These are phyloP conservation scores for Plasmodium billcollinsi DNA, from an alignment of 169 alveolate species.

Conservation along the genomic window DNA sequence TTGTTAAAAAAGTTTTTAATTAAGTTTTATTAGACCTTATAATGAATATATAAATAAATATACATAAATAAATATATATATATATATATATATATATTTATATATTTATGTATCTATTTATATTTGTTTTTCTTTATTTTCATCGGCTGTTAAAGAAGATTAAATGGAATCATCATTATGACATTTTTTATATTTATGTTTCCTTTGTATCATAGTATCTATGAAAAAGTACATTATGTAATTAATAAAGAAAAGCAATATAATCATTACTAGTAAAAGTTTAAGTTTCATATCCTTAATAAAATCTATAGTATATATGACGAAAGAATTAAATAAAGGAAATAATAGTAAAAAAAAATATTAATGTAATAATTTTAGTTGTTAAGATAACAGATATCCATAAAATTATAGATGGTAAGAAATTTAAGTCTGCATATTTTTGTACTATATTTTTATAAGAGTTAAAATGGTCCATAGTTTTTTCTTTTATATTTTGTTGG, in stretches of 20 bases:
- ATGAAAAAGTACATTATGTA: slow-evolving; percentile 43
- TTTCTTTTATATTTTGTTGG: no score
- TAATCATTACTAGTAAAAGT: slow-evolving; percentile 65
- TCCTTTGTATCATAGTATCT: slow-evolving; percentile 49
- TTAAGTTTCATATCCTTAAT: slow-evolving; percentile 34
- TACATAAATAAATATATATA: no score
- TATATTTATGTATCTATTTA: no score
- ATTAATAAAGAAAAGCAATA: slow-evolving; percentile 41
- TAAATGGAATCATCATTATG: slow-evolving; percentile 8
- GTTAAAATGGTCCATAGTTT: neutral
- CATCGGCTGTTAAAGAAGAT: neutral
- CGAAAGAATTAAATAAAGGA: slow-evolving; percentile 52
- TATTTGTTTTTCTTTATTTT: no score
- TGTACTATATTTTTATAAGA: slow-evolving; percentile 19
- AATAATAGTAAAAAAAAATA: slow-evolving; percentile 41
- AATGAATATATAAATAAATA: no score
- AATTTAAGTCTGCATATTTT: slow-evolving; percentile 5
- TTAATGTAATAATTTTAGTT: slow-evolving; percentile 16
- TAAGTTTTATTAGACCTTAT: no score
- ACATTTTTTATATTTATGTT: neutral
- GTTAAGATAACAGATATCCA: slow-evolving; percentile 66
- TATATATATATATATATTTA: no score
- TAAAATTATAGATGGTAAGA: slow-evolving; percentile 12
- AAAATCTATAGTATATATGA: slow-evolving; percentile 19
- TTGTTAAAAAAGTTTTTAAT: no score